Conservation (phyloP, 352 stramenopile species). For the Pythium diclinum region DNA sequence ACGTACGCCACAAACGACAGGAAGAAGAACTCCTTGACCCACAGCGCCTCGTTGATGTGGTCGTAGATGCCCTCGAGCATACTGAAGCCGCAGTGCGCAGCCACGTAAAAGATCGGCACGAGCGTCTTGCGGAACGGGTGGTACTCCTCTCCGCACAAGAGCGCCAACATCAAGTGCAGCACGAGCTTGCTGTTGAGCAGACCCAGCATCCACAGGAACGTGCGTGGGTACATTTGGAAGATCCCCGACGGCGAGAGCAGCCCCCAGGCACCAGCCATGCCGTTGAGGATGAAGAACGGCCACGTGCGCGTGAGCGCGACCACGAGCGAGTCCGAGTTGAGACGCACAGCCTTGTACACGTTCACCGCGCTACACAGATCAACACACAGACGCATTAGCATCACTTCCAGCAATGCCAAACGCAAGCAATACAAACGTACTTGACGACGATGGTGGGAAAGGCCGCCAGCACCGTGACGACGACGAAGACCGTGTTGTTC, state of each 20-base stretch:
- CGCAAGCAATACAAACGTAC: conserved; percentile 46
- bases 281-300: conserved; percentile 76
- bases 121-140: conserved; percentile 89
- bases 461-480: conserved; percentile 56
- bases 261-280: conserved; percentile 63
- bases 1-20: conserved; percentile 80
- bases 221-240: conserved; percentile 64
- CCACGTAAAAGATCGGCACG: conserved; percentile 88
- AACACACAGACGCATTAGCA: too few relatives aligned
- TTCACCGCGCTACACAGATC: conserved; percentile 63
- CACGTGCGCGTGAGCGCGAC: conserved; percentile 76
- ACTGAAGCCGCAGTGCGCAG: conserved; percentile 75
- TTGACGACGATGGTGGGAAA: conserved; percentile 69
- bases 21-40: conserved; percentile 89
- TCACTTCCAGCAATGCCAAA: too few relatives aligned
- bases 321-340: conserved; percentile 69
- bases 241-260: conserved; percentile 73
- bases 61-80: conserved; percentile 84
- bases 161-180: conserved; percentile 87
- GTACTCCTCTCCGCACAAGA: conserved; percentile 85
- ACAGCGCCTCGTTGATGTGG: conserved; percentile 74
- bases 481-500: conserved; percentile 83
- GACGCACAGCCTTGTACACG: conserved; percentile 59
- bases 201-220: conserved; percentile 87
- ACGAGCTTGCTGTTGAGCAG: conserved; percentile 88